Evolutionary conservation across 139 green algal genomes (phyloP).

Genomic region (Chlorella sp.): DNA sequence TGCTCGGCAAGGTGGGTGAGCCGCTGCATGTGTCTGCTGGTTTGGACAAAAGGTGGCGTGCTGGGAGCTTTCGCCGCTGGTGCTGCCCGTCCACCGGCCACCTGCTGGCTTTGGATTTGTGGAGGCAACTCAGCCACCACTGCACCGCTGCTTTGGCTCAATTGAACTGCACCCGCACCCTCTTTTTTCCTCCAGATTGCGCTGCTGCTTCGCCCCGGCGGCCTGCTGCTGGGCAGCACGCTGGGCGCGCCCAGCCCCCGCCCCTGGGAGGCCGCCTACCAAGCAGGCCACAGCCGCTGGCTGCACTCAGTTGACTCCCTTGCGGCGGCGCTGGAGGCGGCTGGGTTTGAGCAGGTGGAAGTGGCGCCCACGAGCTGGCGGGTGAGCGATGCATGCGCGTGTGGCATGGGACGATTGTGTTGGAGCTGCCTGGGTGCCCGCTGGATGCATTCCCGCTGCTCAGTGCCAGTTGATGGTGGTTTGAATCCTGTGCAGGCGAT

Average conservation of each 20-base stretch:
- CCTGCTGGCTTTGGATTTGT: background rate
- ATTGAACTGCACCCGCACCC: too few species aligned
- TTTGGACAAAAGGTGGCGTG: too few species aligned
- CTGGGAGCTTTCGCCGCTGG: background rate
- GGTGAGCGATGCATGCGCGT: background rate
- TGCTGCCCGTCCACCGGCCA: too few species aligned
- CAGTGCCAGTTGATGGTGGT: too few species aligned
- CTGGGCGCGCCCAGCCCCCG: background rate
- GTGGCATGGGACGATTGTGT: too few species aligned
- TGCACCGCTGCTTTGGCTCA: background rate
- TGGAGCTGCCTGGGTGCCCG: too few species aligned
- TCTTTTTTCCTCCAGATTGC: background rate
- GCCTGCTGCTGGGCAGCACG: background rate
- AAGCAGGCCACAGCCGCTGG: background rate
- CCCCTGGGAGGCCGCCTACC: constrained; percentile 1
- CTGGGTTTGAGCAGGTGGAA: background rate
- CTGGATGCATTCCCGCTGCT: too few species aligned
- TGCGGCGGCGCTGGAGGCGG: background rate
- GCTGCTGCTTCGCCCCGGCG: constrained; percentile 13
- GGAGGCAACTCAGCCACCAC: background rate
- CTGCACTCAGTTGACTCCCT: constrained; percentile 12
- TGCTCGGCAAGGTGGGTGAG: background rate
- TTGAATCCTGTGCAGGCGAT: too few species aligned
- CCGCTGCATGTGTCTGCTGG: background rate
- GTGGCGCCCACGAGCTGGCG: background rate